Evolutionary conservation across 169 alveolate species (phyloP).

Genomic region (Plasmodium blacklocki): DNA sequence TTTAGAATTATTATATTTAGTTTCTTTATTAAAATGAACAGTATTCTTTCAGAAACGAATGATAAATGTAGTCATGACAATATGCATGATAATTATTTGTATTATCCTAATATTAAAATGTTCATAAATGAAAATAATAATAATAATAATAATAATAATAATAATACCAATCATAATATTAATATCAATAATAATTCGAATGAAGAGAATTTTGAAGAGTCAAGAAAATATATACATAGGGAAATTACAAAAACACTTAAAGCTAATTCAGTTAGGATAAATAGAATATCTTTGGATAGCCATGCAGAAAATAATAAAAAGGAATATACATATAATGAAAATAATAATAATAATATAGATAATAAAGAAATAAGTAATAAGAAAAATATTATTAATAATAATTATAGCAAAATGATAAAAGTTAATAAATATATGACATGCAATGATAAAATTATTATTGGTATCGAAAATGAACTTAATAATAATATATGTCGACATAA

Average conservation of each 20-base stretch:
- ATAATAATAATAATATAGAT: too few relatives aligned
- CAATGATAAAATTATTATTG: too few relatives aligned
- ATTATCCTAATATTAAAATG: slow-evolving; percentile 56
- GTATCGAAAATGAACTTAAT: too few relatives aligned
- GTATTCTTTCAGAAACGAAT: slow-evolving; percentile 7
- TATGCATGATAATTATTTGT: slow-evolving; percentile 61
- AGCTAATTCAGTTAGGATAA: slow-evolving; percentile 37
- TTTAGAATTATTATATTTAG: too few relatives aligned
- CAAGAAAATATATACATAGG: slow-evolving; percentile 71
- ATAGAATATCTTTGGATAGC: slow-evolving; percentile 21
- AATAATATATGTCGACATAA: too few relatives aligned
- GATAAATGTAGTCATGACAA: slow-evolving; percentile 31
- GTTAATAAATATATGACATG: too few relatives aligned
- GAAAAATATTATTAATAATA: too few relatives aligned
- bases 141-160: slow-evolving; percentile 6
- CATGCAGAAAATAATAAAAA: neutral
- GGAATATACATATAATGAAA: neutral
- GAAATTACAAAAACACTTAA: slow-evolving; percentile 71
- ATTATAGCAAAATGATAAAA: too few relatives aligned
- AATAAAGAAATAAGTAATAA: too few relatives aligned
- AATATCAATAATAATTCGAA: too few relatives aligned
- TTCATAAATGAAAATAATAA: slow-evolving; percentile 40
- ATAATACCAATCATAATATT: too few relatives aligned
- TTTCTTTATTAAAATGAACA: slow-evolving; percentile 42
- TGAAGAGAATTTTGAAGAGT: slow-evolving; percentile 59